Conservation (phyloP, 2,329 filamentous ascomycete genomes). For the Knufia fluminis region DNA sequence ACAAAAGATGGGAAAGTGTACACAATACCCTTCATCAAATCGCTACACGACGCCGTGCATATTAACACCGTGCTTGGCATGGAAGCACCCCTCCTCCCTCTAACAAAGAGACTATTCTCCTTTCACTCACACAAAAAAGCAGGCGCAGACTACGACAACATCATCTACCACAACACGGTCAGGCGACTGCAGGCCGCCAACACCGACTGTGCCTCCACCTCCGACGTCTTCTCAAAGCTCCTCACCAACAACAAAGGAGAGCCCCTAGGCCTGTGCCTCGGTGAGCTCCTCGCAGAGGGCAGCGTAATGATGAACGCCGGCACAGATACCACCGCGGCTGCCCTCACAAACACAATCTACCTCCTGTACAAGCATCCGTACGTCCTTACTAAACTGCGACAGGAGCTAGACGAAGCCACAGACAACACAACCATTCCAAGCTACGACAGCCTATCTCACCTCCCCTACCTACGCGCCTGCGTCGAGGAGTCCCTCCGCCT, state of each 20-base stretch:
- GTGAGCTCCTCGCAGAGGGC: slow-evolving; percentile 15
- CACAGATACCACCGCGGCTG: slow-evolving; percentile 14
- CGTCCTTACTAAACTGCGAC: slow-evolving; percentile 9
- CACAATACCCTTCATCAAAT: slow-evolving; percentile 16
- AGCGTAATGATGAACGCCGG: slow-evolving; percentile 17
- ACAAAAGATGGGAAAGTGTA: slow-evolving; percentile 15
- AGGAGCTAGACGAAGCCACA: slow-evolving; percentile 12
- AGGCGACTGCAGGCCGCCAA: slow-evolving; percentile 12
- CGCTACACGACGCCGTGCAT: slow-evolving; percentile 15
- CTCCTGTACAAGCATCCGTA: slow-evolving; percentile 13
- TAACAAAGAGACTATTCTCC: slow-evolving; percentile 14
- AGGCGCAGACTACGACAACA: slow-evolving; percentile 18
- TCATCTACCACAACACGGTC: slow-evolving; percentile 20
- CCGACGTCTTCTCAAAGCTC: slow-evolving; percentile 15
- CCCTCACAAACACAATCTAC: slow-evolving; percentile 16
- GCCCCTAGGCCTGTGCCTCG: slow-evolving; percentile 6
- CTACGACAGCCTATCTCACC: slow-evolving; percentile 7
- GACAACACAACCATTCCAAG: neutral
- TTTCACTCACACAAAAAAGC: slow-evolving; percentile 17
- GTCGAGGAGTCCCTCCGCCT: slow-evolving; percentile 19
- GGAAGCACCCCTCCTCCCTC: slow-evolving; percentile 15
- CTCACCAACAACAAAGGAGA: slow-evolving; percentile 11
- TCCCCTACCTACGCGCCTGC: slow-evolving; percentile 16
- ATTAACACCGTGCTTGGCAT: slow-evolving; percentile 20
- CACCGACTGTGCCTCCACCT: too few relatives aligned